Conservation (phyloP, 2,329 filamentous ascomycete species). For the Exophiala mesophila region DNA sequence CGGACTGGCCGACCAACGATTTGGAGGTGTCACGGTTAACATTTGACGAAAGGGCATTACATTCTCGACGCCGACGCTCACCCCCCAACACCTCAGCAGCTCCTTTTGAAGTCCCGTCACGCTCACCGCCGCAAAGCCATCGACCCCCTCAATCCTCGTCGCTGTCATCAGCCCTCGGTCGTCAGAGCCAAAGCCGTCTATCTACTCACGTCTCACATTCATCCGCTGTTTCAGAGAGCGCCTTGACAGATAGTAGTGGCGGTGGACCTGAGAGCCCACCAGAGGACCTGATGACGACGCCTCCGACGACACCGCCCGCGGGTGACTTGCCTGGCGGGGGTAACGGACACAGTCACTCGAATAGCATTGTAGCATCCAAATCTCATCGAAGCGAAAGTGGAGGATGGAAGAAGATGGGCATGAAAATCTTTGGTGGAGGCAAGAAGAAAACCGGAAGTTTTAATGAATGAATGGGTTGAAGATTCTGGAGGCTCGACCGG, state of each 20-base stretch:
- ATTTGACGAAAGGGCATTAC: conserved; percentile 21
- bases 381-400: conserved; percentile 39
- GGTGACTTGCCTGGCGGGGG: conserved; percentile 34
- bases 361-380: conserved; percentile 28
- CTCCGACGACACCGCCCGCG: conserved; percentile 47
- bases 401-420: conserved; percentile 50
- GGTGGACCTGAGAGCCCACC: conserved; percentile 41
- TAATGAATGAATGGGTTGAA: conserved; percentile 20
- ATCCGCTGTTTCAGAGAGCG: conserved; percentile 36
- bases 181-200: conserved; percentile 29
- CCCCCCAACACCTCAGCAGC: conserved; percentile 28
- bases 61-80: conserved; percentile 19
- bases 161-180: conserved; percentile 33
- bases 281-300: conserved; percentile 40
- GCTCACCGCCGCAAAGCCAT: conserved; percentile 26
- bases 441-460: conserved; percentile 27
- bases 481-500: too few species aligned
- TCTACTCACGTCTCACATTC: conserved; percentile 32
- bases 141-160: conserved; percentile 31
- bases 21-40: conserved; percentile 30
- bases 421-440: conserved; percentile 37
- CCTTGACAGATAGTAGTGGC: conserved; percentile 44
- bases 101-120: conserved; percentile 18
- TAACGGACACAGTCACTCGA: conserved; percentile 2
- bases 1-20: conserved; percentile 36